Percentiles rank a stretch among this genome's conserved stretches.
Evolutionary conservation across 2,329 filamentous ascomycete genomes (phyloP).

Genomic region (Coniochaeta sp.): DNA sequence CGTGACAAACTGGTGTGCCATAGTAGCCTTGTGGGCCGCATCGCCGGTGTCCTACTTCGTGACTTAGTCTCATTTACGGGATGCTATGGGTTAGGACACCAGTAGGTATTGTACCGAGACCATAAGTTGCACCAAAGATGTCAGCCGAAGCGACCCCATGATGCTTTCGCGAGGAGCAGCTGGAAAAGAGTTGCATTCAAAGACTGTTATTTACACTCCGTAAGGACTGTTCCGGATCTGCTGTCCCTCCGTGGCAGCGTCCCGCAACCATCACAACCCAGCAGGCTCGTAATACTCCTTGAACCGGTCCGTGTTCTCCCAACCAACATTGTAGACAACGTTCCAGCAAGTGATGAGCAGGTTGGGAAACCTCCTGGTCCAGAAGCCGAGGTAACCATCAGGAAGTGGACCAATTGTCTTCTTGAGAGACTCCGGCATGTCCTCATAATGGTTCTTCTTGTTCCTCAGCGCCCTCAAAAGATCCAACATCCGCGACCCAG

Average conservation of each 20-base stretch:
- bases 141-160: too few relatives aligned
- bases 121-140: too few relatives aligned
- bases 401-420: constrained; percentile 63
- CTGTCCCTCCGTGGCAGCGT: neutral
- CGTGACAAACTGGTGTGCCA: neutral
- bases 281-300: constrained; percentile 59
- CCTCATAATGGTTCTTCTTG: constrained; percentile 96
- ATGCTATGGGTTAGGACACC: neutral
- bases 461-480: constrained; percentile 83
- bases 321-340: constrained; percentile 58
- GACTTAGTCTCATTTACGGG: neutral
- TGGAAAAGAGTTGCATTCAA: neutral
- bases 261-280: constrained; percentile 14
- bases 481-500: constrained; percentile 74
- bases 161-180: neutral
- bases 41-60: neutral
- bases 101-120: neutral
- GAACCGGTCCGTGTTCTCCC: constrained; percentile 60
- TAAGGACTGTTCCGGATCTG: neutral
- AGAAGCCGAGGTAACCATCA: constrained; percentile 77
- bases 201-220: neutral
- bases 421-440: constrained; percentile 77
- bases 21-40: neutral
- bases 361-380: constrained; percentile 71
- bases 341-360: constrained; percentile 73